phyloP scores from a whole-genome alignment of 768 basidiomycete species.

The Tylopilus subfusipes region DNA sequence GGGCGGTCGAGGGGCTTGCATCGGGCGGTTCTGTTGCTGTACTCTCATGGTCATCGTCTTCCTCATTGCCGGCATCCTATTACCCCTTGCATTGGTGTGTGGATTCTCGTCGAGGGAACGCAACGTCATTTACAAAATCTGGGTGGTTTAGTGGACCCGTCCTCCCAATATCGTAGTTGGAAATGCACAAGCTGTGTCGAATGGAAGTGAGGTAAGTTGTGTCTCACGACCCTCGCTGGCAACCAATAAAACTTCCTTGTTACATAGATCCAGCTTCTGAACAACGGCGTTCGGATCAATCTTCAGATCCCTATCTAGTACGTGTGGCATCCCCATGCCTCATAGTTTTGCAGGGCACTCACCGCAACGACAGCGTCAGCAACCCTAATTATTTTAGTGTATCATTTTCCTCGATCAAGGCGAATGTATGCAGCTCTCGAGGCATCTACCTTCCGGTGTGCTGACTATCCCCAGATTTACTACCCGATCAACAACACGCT shows the following conservation, averaged over 20 bases:
- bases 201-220: constrained; percentile 44
- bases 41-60: constrained; percentile 64
- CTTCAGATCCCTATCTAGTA: constrained; percentile 67
- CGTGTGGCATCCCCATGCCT: constrained; percentile 20
- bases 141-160: constrained; percentile 58
- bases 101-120: background rate
- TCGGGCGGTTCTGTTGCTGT: constrained; percentile 74
- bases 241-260: constrained; percentile 16
- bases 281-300: constrained; percentile 51
- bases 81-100: constrained; percentile 66
- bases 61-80: constrained; percentile 59
- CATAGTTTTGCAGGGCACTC: background rate
- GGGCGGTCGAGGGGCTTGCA: constrained; percentile 59
- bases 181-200: constrained; percentile 36
- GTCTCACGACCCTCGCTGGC: background rate
- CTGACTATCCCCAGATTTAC: constrained; percentile 45
- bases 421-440: constrained; percentile 41
- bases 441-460: background rate
- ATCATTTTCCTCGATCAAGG: constrained; percentile 59
- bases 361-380: constrained; percentile 47
- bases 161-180: constrained; percentile 69
- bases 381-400: constrained; percentile 83
- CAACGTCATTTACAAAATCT: constrained; percentile 1
- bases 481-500: constrained; percentile 72
- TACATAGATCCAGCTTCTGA: constrained; percentile 36